A percentile compares a stretch with the other conserved stretches of the same genome.
Evolutionary conservation across 2,329 filamentous ascomycete genomes (phyloP).

Genomic region (Xylariomycetidae sp.): DNA sequence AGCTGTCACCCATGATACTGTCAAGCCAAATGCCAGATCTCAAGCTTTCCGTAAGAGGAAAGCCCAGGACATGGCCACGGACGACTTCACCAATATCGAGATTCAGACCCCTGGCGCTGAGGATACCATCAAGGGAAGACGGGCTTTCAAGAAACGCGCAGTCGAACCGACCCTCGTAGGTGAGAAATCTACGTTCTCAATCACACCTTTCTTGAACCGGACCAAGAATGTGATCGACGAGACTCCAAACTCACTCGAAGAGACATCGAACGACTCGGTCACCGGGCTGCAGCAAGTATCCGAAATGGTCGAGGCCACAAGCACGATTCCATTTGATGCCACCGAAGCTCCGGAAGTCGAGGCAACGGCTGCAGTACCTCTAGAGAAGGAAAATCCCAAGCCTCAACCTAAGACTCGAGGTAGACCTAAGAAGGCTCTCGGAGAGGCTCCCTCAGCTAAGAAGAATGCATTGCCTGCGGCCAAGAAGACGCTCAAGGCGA

Average conservation of each 20-base stretch:
- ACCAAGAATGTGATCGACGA: constrained; percentile 53
- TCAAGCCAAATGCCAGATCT: constrained; percentile 27
- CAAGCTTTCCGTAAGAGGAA: constrained; percentile 41
- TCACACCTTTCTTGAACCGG: constrained; percentile 87
- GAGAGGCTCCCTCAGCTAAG: constrained; percentile 40
- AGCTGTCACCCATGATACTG: constrained; percentile 26
- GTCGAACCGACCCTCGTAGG: constrained; percentile 59
- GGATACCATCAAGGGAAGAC: constrained; percentile 30
- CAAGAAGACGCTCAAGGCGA: constrained; percentile 29
- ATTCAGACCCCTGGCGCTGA: constrained; percentile 39
- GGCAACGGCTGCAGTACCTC: constrained; percentile 13
- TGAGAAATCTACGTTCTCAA: constrained; percentile 89
- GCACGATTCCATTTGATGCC: constrained; percentile 5
- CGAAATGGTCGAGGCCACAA: constrained; percentile 10
- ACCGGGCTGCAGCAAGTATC: constrained; percentile 11
- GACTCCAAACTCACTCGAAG: constrained; percentile 21
- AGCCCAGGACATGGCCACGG: constrained; percentile 38
- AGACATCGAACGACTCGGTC: constrained; percentile 20
- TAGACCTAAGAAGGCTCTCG: constrained; percentile 41
- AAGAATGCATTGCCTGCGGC: constrained; percentile 33
- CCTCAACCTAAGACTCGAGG: constrained; percentile 36
- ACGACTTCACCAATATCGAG: constrained; percentile 41
- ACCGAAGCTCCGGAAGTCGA: constrained; percentile 10
- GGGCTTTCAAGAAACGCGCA: constrained; percentile 51
- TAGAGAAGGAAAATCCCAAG: constrained; percentile 21